Base-by-base conservation (phyloP, 169 alveolate genomes). In the Toxoplasma gondii region DNA sequence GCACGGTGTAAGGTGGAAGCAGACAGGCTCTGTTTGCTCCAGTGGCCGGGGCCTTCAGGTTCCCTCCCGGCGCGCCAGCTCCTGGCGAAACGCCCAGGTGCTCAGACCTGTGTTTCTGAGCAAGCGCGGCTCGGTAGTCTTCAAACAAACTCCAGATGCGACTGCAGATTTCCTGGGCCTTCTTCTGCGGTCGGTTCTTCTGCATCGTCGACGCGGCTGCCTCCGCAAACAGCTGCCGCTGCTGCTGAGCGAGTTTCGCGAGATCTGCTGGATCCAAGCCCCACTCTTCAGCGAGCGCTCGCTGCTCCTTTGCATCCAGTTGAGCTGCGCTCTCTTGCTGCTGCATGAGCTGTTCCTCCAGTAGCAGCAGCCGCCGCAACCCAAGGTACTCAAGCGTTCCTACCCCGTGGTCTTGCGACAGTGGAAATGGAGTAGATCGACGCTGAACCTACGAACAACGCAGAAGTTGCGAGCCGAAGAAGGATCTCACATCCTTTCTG, bases 271-370 rank as follows among this genome's bases (percentile, higher is more conserved):
- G 90, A 2, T 82, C 69, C 41, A 82, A 31, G 7, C 90, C 90
- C 90, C 90, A 82, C 90, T 82, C 90, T n/a, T 12, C 90, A 9
- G 90, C 90, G 27, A 82, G 90, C 41, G 69, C 12, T 44, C 12
- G 4, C 67, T 82, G 69, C 36, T 82, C 90, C 17, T 12, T 67
- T 82, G 58, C 53, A 17, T 38, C 90, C 41, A 41, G 41, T 12
- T 36, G 90, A 10, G 67, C 39, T 17, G 36, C 41, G 29, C 24
- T 7, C 1, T 82, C 41, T 9, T 82, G 36, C 38, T 82, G 88
- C 29, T 36, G 38, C 88, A 81, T 10, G 54, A 31, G 64, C n/a
- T 22, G 39, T 67, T 82, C 67, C 64, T 82, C 90, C 53, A 82
- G 67, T 12, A 41, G 69, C 1, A 82, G 64, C n/a, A 82, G 90